Evolutionary conservation across 129 eudicot species (phyloP).

Genomic region (Chrysanthemum makinoi): DNA sequence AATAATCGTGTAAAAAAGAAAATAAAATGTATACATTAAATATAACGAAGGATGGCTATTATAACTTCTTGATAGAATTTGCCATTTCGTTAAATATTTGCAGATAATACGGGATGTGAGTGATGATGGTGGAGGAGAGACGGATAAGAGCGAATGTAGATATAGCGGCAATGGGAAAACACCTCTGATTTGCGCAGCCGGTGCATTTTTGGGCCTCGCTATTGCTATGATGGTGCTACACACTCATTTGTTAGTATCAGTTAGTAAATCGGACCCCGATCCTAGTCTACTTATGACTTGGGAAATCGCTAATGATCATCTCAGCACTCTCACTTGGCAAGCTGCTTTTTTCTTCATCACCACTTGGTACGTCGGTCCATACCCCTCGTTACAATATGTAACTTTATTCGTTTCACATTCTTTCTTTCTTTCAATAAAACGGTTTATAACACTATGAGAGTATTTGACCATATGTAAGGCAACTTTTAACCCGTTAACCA

Average conservation of each 20-base stretch:
- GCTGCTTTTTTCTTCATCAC: slow-evolving; percentile 85
- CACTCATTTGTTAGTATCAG: slow-evolving; percentile 54
- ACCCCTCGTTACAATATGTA: neutral
- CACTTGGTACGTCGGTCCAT: slow-evolving; percentile 75
- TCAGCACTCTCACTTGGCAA: slow-evolving; percentile 72
- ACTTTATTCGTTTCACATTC: neutral
- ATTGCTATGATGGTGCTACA: slow-evolving; percentile 67
- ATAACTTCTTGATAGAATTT: neutral
- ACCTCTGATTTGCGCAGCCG: slow-evolving; percentile 52
- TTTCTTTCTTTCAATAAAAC: no score
- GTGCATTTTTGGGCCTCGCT: slow-evolving; percentile 74
- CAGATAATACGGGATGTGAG: slow-evolving; percentile 47
- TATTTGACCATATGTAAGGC: no score
- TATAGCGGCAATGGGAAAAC: slow-evolving; percentile 68
- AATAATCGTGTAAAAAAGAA: no score
- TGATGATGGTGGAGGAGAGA: slow-evolving; percentile 27
- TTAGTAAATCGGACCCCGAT: slow-evolving; percentile 53
- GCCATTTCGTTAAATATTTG: neutral
- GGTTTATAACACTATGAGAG: no score
- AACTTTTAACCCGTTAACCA: no score
- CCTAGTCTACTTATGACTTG: slow-evolving; percentile 44
- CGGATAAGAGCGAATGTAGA: slow-evolving; percentile 40
- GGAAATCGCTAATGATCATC: slow-evolving; percentile 48
- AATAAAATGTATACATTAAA: no score
- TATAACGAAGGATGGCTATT: no score